A percentile compares a stretch with the other conserved stretches of the same genome.
These are phyloP conservation scores for Paramecium octaurelia DNA, from an alignment of 73 alveolate species.

Conservation along the genomic window DNA sequence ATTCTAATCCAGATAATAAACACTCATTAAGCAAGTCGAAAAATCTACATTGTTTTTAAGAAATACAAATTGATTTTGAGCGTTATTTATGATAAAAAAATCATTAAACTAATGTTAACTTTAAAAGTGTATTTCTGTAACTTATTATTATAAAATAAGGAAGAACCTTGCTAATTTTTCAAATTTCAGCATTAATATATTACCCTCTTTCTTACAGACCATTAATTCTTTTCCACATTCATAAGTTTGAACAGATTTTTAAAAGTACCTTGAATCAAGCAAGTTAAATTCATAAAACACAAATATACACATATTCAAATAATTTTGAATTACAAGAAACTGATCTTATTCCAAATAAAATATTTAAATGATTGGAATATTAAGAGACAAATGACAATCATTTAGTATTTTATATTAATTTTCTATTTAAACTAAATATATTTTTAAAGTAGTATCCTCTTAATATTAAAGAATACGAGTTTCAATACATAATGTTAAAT, in stretches of 20 bases:
- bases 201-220: not conserved
- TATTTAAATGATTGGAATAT: not conserved
- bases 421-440: not conserved
- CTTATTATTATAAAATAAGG: no score
- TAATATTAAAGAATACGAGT: not conserved
- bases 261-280: not conserved
- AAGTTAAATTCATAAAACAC: not conserved
- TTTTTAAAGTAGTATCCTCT: not conserved
- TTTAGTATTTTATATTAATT: no score
- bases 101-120: not conserved
- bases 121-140: not conserved
- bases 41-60: no score
- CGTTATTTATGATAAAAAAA: not conserved
- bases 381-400: not conserved
- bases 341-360: not conserved
- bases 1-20: not conserved
- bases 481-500: not conserved
- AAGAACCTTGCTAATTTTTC: not conserved
- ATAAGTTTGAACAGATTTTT: no score
- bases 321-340: no score
- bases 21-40: not conserved
- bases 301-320: not conserved
- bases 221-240: not conserved
- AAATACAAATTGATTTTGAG: no score
- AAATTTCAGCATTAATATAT: not conserved